Evolutionary conservation across 2,329 filamentous ascomycete species (phyloP), one percentile per base, ranked within the genome.

Genomic region (Thermomyces lanuginosus): DNA sequence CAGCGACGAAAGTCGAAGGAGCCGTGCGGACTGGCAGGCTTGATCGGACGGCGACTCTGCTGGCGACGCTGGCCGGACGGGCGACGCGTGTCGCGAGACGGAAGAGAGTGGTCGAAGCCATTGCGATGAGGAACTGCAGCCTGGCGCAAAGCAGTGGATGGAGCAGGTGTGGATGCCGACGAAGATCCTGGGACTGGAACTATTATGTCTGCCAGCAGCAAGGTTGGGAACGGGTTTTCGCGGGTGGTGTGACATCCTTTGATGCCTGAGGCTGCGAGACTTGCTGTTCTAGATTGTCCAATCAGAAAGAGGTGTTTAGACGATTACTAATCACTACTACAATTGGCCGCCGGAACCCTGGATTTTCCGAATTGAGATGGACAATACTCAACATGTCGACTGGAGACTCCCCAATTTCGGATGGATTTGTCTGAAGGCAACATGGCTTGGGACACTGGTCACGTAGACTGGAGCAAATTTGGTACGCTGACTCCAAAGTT

Each of bases 41-140:
- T 24, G 27, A 28, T n/a, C 31, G 53, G 60, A 55, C 65, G 64
- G 67, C 44, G 58, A 60, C 57, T 64, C 67, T 68, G 65, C 66
- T 68, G 60, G 74, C 64, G 53, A 77, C 63, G 54, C 61, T 58
- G 37, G 54, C 48, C 34, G 63, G 60, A 51, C 50, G 67, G 55
- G 58, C 64, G 57, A 64, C 67, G 60, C 77, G 76, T 55, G 68
- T 67, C 56, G 75, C 74, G 49, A 74, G 58, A 52, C 78, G 76
- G 60, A 83, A 63, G 49, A 83, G 56, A 36, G 70, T 63, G 40
- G 69, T 60, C 45, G 76, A 73, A 53, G 71, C 69, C 70, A 76
- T 78, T 57, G 53, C 28, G 29, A 33, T 23, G 36, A 23, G 27
- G 25, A 27, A 22, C 28, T 22, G 20, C 14, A 24, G 16, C 19